Conservation (phyloP, 2,329 filamentous ascomycete species). For the Aspergillus luchuensis region DNA sequence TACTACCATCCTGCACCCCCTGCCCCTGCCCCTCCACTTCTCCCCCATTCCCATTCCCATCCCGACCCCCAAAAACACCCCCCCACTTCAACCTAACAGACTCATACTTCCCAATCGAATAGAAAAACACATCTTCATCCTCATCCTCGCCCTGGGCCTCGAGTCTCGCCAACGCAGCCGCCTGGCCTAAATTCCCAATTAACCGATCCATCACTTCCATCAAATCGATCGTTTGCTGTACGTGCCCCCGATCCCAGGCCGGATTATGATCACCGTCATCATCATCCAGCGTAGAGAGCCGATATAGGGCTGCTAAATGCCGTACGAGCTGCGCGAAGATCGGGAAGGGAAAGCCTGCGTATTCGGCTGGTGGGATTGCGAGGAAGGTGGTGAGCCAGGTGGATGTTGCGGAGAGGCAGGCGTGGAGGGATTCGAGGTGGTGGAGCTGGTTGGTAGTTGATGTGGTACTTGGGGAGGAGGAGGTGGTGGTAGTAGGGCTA, state of each 20-base stretch:
- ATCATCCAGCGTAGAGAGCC: constrained; percentile 11
- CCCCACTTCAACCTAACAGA: not conserved
- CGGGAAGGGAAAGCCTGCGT: constrained; percentile 9
- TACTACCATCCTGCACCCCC: not conserved
- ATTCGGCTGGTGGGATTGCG: constrained; percentile 8
- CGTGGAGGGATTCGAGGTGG: constrained; percentile 2
- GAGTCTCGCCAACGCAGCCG: constrained; percentile 5
- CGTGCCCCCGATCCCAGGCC: constrained; percentile 4
- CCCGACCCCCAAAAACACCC: not conserved
- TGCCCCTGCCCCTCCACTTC: not conserved
- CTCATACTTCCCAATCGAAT: constrained; percentile 8
- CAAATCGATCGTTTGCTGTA: constrained; percentile 2
- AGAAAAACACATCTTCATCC: constrained; percentile 3
- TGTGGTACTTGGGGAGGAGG: too few species aligned
- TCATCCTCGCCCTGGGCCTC: not conserved
- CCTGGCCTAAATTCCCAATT: constrained; percentile 9
- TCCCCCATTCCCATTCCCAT: not conserved
- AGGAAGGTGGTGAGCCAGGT: constrained; percentile 13
- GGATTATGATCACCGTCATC: not conserved
- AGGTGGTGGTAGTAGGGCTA: too few species aligned
- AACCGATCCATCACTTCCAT: not conserved
- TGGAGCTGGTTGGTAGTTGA: not conserved
- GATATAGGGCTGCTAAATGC: constrained; percentile 5
- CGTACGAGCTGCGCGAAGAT: constrained; percentile 13
- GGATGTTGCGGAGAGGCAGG: constrained; percentile 10